phyloP scores from a whole-genome alignment of 495 filamentous ascomycete species.

The Staphylotrichum longicolle region DNA sequence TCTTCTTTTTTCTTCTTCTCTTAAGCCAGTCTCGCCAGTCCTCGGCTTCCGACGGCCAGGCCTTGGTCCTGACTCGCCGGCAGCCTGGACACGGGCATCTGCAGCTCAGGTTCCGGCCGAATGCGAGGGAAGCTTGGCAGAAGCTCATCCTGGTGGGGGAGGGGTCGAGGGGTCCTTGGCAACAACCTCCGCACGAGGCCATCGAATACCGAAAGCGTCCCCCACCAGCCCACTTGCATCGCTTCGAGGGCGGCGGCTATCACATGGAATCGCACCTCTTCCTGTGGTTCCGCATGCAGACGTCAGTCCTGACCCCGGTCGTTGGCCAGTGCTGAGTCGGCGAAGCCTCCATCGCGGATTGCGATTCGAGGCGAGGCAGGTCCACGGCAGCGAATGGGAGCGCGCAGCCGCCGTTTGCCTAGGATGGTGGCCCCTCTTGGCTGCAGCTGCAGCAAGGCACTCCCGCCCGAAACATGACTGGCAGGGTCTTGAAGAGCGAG shows the following conservation, averaged over 20 bases:
- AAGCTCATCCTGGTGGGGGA: too few relatives aligned
- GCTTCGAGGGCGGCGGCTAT: conserved; percentile 6
- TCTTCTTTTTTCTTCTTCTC: too few relatives aligned
- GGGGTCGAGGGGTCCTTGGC: not conserved
- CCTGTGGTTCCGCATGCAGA: conserved; percentile 9
- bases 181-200: not conserved
- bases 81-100: not conserved
- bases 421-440: conserved; percentile 28
- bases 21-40: too few relatives aligned
- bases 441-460: conserved; percentile 45
- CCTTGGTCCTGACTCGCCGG: not conserved
- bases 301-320: not conserved
- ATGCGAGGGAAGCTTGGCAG: not conserved
- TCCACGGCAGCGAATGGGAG: conserved; percentile 36
- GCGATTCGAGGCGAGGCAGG: conserved; percentile 36
- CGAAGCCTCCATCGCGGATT: conserved; percentile 24
- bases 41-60: not conserved
- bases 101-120: not conserved
- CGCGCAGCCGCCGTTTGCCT: conserved; percentile 22
- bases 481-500: conserved; percentile 21
- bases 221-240: not conserved
- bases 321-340: not conserved
- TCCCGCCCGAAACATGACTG: conserved; percentile 29
- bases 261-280: conserved; percentile 2
- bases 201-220: not conserved